These are phyloP conservation scores for Amauroascus verrucosus DNA, from an alignment of 2,329 filamentous ascomycete genomes.

Conservation along the genomic window DNA sequence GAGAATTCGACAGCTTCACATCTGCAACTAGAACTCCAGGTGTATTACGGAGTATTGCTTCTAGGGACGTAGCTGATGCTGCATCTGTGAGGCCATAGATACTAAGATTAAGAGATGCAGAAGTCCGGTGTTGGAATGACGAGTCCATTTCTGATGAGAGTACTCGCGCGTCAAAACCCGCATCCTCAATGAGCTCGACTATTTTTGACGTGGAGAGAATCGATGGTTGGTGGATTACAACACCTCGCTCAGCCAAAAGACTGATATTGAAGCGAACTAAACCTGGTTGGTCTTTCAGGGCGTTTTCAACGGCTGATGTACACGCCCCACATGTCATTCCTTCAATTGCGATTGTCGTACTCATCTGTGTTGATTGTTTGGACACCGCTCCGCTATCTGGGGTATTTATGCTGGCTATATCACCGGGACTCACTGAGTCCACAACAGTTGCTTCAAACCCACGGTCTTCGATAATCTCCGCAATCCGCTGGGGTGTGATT, in stretches of 20 bases:
- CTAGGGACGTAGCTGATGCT: conserved; percentile 60
- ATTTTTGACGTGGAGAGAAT: conserved; percentile 65
- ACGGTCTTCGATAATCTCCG: conserved; percentile 43
- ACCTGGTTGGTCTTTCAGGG: conserved; percentile 67
- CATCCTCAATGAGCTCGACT: conserved; percentile 72
- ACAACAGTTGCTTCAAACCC: conserved; percentile 42
- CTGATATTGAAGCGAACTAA: conserved; percentile 89
- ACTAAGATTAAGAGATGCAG: conserved; percentile 63
- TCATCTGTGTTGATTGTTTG: conserved; percentile 39
- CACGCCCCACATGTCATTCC: conserved; percentile 98
- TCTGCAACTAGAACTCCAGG: conserved; percentile 65
- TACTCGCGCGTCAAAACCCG: conserved; percentile 78
- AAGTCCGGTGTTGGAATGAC: conserved; percentile 44
- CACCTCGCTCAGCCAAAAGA: conserved; percentile 79
- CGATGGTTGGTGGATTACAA: conserved; percentile 69
- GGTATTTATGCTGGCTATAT: conserved; percentile 49
- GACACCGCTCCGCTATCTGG: conserved; percentile 24
- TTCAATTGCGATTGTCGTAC: conserved; percentile 78
- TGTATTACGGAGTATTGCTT: conserved; percentile 54
- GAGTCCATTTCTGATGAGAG: conserved; percentile 60
- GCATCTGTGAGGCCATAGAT: conserved; percentile 69
- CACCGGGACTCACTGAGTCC: conserved; percentile 31
- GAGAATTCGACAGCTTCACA: conserved; percentile 62
- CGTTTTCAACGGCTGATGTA: conserved; percentile 78
- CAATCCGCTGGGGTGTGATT: conserved; percentile 40